These are phyloP conservation scores for Thalassiosira livingstoniorum DNA, from an alignment of 352 stramenopile species.

Conservation along the genomic window DNA sequence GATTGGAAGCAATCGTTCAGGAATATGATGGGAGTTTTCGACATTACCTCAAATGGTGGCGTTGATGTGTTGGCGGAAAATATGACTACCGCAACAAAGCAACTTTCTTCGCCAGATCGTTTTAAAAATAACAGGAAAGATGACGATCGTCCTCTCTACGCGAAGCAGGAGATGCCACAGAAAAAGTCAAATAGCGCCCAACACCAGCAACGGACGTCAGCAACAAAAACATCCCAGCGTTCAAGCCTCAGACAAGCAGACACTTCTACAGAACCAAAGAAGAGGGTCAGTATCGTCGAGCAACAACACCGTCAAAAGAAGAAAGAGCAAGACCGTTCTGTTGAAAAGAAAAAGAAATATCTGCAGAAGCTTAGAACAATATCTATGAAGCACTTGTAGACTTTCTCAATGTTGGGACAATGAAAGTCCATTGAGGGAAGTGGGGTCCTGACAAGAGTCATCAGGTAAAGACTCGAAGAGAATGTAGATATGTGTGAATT, in stretches of 20 bases:
- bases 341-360: conserved; percentile 4
- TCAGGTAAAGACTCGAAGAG: too few relatives aligned
- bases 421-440: too few relatives aligned
- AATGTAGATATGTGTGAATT: too few relatives aligned
- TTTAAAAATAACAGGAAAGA: not conserved
- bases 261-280: not conserved
- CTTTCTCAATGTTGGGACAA: too few relatives aligned
- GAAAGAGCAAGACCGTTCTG: not conserved
- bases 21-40: not conserved
- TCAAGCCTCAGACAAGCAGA: not conserved
- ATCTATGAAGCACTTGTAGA: conserved; percentile 18
- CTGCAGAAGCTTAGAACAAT: not conserved
- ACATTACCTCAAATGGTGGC: conserved; percentile 5
- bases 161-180: not conserved
- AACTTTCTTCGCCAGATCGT: not conserved
- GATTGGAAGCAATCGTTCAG: not conserved
- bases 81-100: not conserved
- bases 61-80: not conserved
- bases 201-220: too few relatives aligned
- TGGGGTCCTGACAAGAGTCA: too few relatives aligned
- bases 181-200: too few relatives aligned
- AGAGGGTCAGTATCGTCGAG: not conserved
- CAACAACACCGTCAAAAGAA: not conserved
- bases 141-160: not conserved
- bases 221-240: not conserved